These are phyloP conservation scores for Arachis stenosperma DNA, from an alignment of 306 rosid genomes.

Conservation along the genomic window DNA sequence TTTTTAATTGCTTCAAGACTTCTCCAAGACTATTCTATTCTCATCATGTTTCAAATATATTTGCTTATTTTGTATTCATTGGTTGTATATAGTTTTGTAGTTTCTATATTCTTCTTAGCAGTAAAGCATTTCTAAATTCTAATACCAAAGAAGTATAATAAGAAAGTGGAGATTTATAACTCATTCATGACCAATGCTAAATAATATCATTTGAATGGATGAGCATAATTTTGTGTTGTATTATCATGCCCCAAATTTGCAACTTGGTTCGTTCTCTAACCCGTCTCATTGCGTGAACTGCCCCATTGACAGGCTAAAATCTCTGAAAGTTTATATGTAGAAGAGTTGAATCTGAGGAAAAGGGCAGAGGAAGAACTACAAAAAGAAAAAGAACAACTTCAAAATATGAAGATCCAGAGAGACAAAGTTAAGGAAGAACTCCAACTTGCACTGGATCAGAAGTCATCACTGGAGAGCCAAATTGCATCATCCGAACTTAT, in stretches of 20 bases:
- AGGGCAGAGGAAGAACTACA: constrained; percentile 61
- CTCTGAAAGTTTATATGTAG: constrained; percentile 61
- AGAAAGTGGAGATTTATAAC: constrained; percentile 6
- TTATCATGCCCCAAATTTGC: background rate
- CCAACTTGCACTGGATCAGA: constrained; percentile 54
- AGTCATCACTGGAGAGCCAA: constrained; percentile 69
- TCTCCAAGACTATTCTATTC: background rate
- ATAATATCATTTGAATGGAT: constrained; percentile 12
- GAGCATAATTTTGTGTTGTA: constrained; percentile 9
- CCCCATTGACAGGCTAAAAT: constrained; percentile 66
- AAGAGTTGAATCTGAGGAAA: constrained; percentile 64
- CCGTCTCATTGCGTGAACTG: constrained; percentile 20
- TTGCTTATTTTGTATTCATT: constrained; percentile 9
- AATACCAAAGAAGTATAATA: background rate
- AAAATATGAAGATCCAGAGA: constrained; percentile 50
- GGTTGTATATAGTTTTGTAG: background rate
- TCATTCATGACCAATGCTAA: constrained; percentile 1
- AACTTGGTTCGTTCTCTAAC: constrained; percentile 32
- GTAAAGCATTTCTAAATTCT: constrained; percentile 1
- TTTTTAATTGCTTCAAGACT: constrained; percentile 9
- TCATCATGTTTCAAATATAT: background rate
- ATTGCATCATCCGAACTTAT: constrained; percentile 61
- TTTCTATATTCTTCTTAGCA: constrained; percentile 10
- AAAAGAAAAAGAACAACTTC: constrained; percentile 58
- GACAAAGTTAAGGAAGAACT: constrained; percentile 69